Conservation (phyloP, 192 early-diverging fungal genomes). For the Ambispora gerdemannii region DNA sequence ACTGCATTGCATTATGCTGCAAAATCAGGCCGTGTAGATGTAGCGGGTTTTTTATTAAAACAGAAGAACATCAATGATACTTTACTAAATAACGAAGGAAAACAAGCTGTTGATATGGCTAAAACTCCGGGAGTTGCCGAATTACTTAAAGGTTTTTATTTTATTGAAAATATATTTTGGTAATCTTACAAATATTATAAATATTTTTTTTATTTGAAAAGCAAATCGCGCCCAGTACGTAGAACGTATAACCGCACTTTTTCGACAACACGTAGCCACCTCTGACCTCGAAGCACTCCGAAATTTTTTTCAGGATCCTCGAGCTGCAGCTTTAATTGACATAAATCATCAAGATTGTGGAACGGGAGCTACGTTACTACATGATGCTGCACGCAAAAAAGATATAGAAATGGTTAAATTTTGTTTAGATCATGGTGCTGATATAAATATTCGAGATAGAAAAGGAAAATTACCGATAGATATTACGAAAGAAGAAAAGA, state of each 20-base stretch:
- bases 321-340: constrained; percentile 57
- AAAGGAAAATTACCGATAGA: constrained; percentile 61
- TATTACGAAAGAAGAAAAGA: constrained; percentile 48
- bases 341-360: constrained; percentile 65
- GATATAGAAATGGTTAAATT: constrained; percentile 66
- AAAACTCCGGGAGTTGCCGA: constrained; percentile 45
- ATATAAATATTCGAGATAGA: constrained; percentile 66
- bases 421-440: constrained; percentile 71
- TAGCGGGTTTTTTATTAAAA: constrained; percentile 63
- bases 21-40: constrained; percentile 60
- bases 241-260: constrained; percentile 40
- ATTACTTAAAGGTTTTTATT: constrained; percentile 50
- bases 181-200: not conserved
- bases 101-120: constrained; percentile 57
- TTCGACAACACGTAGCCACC: constrained; percentile 50
- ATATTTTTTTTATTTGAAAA: not conserved
- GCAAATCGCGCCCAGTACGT: constrained; percentile 54
- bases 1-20: constrained; percentile 75
- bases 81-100: constrained; percentile 56
- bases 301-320: constrained; percentile 49
- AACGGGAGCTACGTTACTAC: constrained; percentile 64
- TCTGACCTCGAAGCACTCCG: constrained; percentile 40
- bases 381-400: constrained; percentile 61
- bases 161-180: not conserved
- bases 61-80: constrained; percentile 66